These are phyloP conservation scores for Elongisporangium senticosum DNA, from an alignment of 352 stramenopile genomes.

Conservation along the genomic window DNA sequence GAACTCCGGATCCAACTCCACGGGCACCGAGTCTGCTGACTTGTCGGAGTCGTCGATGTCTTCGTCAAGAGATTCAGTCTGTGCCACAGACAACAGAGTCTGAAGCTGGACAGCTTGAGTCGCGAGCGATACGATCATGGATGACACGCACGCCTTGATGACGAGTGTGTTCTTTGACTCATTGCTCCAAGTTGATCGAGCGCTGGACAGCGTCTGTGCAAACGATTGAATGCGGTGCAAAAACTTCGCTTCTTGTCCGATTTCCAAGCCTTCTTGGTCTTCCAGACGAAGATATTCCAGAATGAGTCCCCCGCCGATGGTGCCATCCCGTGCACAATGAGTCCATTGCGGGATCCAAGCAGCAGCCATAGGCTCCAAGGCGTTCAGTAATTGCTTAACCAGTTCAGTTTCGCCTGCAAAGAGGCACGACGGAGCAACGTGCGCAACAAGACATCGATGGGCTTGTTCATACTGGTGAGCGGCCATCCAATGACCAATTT, in stretches of 20 bases:
- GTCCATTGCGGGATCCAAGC: constrained; percentile 63
- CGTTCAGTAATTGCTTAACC: constrained; percentile 41
- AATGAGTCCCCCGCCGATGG: constrained; percentile 52
- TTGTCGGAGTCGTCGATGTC: constrained; percentile 6
- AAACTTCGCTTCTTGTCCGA: constrained; percentile 48
- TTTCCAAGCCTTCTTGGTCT: constrained; percentile 45
- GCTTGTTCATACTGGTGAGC: constrained; percentile 53
- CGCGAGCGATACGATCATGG: constrained; percentile 56
- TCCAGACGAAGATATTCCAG: constrained; percentile 72
- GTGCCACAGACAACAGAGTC: constrained; percentile 39
- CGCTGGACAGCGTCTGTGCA: constrained; percentile 42
- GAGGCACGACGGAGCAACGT: constrained; percentile 53
- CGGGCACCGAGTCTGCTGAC: constrained; percentile 10
- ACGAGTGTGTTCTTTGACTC: constrained; percentile 19
- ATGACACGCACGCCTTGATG: constrained; percentile 46
- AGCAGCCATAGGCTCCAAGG: constrained; percentile 45
- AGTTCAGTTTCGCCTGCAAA: constrained; percentile 60
- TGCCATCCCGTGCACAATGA: constrained; percentile 33
- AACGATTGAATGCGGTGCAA: constrained; percentile 55
- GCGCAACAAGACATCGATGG: constrained; percentile 49
- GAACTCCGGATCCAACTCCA: constrained; percentile 49
- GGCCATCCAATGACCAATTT: constrained; percentile 74
- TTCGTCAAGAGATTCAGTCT: constrained; percentile 12
- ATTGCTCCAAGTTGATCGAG: constrained; percentile 15
- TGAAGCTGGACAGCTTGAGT: constrained; percentile 47